Evolutionary conservation across 2,329 filamentous ascomycete species (phyloP), one percentile per base, ranked within the genome.

Genomic region (Tolypocladium tundrense): DNA sequence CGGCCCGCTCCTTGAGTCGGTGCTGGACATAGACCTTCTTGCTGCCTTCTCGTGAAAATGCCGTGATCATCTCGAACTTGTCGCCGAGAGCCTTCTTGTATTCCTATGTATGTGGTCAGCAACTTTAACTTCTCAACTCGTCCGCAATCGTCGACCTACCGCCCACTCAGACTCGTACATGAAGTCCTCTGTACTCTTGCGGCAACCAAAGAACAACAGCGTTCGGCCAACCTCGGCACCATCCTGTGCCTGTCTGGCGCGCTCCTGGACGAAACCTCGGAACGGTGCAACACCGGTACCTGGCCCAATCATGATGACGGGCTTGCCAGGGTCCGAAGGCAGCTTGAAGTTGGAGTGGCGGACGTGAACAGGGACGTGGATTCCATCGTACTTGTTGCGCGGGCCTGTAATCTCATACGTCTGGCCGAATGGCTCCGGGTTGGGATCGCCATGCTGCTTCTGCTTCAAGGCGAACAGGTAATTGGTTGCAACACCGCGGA

Each of bases 331-430:
- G 68, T 99, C 92, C 19, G 94, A 97, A 10, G 94, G 94, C 37
- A 99, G 84, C 79, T 97, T 97, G 84, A 99, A 99, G 79, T 97
- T 99, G 63, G 94, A 97, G 77, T 97, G 93, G 63, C 94, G 90
- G 60, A 99, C 86, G 70, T 99, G 94, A 16, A 99, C 90, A 3
- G 94, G 94, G 31, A 97, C 88, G 69, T 95, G 92, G 60, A 97
- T 87, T 60, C 93, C 93, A 67, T 96, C 90, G 73, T 97, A 99
- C 77, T 96, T 97, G 81, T 96, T 96, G 68, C 94, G 85, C 19
- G 94, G 94, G 14, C 94, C 94, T 54, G 76, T 87, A 65, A 97
- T 88, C 58, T 91, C 83, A 73, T 97, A 99, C 57, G 87, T 91
- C 59, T 93, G 78, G 57, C 91, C 90, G 67, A 94, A 90, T 33